Conservation (phyloP, 1,284 basidiomycete species). For the Neolentinus lepideus region DNA sequence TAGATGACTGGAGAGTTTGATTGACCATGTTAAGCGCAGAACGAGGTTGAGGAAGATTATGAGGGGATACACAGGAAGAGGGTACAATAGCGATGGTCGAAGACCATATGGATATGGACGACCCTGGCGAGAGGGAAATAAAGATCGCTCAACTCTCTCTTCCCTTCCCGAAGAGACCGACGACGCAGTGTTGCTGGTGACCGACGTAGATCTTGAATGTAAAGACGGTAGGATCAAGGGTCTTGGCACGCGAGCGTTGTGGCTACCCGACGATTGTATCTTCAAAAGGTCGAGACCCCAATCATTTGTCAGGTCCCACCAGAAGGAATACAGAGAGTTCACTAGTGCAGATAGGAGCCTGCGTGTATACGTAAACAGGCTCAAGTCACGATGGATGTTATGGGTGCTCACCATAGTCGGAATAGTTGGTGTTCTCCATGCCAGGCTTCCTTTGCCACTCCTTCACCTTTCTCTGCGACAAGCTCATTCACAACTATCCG, state of each 20-base stretch:
- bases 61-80: constrained; percentile 82
- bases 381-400: constrained; percentile 7
- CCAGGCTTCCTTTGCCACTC: constrained; percentile 46
- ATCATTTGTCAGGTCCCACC: constrained; percentile 99
- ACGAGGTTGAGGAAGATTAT: constrained; percentile 82
- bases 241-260: constrained; percentile 21
- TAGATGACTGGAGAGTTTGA: constrained; percentile 87
- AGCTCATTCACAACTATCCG: constrained; percentile 57
- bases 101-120: constrained; percentile 59
- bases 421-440: constrained; percentile 75
- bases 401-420: constrained; percentile 65
- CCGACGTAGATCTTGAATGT: constrained; percentile 26
- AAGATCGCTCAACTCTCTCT: background rate
- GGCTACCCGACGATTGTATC: constrained; percentile 14
- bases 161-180: background rate
- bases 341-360: constrained; percentile 83
- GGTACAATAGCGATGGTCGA: constrained; percentile 65
- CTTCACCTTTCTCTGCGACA: constrained; percentile 38
- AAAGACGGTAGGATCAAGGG: constrained; percentile 39
- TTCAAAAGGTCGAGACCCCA: constrained; percentile 85
- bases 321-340: constrained; percentile 95
- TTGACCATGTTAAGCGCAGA: constrained; percentile 91
- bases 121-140: constrained; percentile 19
- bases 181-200: background rate
- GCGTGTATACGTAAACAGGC: constrained; percentile 3